Base-by-base conservation (phyloP, 2,329 filamentous ascomycete genomes). In the Colletotrichum tanaceti region DNA sequence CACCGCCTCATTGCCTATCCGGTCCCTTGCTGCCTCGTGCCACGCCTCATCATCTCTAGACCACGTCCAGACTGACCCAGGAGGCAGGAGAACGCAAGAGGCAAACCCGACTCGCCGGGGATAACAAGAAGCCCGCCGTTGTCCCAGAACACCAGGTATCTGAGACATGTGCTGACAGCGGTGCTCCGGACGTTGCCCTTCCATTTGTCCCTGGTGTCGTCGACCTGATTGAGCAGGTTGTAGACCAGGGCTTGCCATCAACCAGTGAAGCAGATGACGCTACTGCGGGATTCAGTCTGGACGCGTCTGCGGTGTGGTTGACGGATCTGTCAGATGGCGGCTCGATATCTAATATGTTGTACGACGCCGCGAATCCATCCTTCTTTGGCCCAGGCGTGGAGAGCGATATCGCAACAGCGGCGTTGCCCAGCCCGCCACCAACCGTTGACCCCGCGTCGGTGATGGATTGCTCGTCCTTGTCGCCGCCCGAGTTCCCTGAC, bases 401-500 rank as follows among this genome's bases (percentile, higher is more conserved):
- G 13, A 16, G 49, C 28, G 41, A 47, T 20, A 24, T 11, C 28
- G n/a, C 65, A 14, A 22, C 22, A 49, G 16, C 38, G 32, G 41
- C 20, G 10, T 22, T 44, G 66, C 50, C 49, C 18, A 39, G 49
- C 24, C 44, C 57, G 20, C 47, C 58, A 14, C 57, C 61, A 13
- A 71, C 69, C 7, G 58, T 71, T 44, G 41, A 71, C 41, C 70
- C 70, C n/a, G 55, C 67, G 14, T 58, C 44, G n/a, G 47, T 66
- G 38, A 44, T 65, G 54, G 41, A 14, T 11, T 35, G 39, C 32
- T 41, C 63, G 7, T 38, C 65, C 18, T 41, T 73, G 5, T 70
- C 74, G 6, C 72, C 43, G 9, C 11, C 44, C 54, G 73, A 73
- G 44, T 80, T 80, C 62, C 77, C 81, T 1, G 86, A 87, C 73